phyloP scores from a whole-genome alignment of 306 rosid genomes.

The Quillaja saponaria region DNA sequence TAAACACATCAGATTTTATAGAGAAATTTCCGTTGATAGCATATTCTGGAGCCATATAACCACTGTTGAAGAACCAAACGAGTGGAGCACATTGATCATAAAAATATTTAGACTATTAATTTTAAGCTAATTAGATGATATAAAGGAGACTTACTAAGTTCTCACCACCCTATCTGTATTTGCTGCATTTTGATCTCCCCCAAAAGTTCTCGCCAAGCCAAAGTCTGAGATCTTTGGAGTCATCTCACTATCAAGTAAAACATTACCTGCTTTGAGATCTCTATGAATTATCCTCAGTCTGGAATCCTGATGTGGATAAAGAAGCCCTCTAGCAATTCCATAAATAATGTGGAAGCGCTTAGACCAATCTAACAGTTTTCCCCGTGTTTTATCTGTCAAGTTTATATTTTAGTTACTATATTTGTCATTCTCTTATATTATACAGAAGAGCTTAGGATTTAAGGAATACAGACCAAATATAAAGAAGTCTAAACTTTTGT shows the following conservation, averaged over 20 bases:
- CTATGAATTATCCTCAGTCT: constrained; percentile 37
- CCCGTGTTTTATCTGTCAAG: constrained; percentile 16
- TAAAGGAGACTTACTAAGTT: constrained; percentile 41
- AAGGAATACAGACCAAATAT: constrained; percentile 13
- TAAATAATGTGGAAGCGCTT: constrained; percentile 26
- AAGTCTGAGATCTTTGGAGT: constrained; percentile 44
- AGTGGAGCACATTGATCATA: background rate
- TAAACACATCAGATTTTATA: constrained; percentile 38
- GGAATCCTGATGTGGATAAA: constrained; percentile 43
- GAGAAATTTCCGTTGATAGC: constrained; percentile 39
- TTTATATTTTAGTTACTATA: constrained; percentile 5
- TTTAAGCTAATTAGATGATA: background rate
- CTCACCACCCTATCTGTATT: constrained; percentile 43
- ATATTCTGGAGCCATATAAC: constrained; percentile 52
- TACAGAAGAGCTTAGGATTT: too few species aligned
- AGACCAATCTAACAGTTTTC: constrained; percentile 26
- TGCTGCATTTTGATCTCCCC: constrained; percentile 38
- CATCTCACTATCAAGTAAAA: constrained; percentile 26
- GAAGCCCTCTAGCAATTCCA: constrained; percentile 37
- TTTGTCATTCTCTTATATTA: too few species aligned
- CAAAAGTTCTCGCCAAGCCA: constrained; percentile 46
- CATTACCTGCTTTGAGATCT: constrained; percentile 40
- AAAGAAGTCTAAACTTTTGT: constrained; percentile 5
- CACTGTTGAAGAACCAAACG: constrained; percentile 13
- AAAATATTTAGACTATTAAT: background rate